Base-by-base conservation (phyloP, 2,329 filamentous ascomycete genomes). In the Proliferodiscus dingleyae region DNA sequence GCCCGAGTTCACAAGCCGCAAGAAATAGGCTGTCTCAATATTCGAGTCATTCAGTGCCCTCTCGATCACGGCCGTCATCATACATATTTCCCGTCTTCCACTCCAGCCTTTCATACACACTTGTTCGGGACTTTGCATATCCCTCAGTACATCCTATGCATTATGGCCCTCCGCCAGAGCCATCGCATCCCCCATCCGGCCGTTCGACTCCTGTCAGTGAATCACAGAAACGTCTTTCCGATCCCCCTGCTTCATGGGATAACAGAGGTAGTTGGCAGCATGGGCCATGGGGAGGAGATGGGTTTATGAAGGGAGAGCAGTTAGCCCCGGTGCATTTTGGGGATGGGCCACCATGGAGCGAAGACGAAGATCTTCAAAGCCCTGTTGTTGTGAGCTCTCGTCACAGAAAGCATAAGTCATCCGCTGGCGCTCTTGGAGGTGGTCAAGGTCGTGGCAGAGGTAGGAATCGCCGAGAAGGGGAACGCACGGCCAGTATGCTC, bases 101-200 rank as follows among this genome's bases (percentile, higher is more conserved):
- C 59, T 93, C 89, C 47, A 95, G 83, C 63, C 78, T 96, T 15
- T 68, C 87, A 5, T 96, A 96, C 66, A 83, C 89, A n/a, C 74
- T 88, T 36, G 90, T 98, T 54, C 85, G 93, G 61, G 93, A 98
- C 73, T 98, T 97, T 69, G 93, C 93, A 56, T 98, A 97, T 64
- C 81, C 88, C 24, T 64, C 78, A 21, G 75, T 77, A 45, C 87
- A 97, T 66, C 89, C 88, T 34, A 75, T 96, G 66, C 93, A 97
- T 71, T 95, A 95, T 73, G 93, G 93, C 1, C 87, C 91, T n/a
- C 83, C 88, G 13, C 84, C 85, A 29, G 85, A 89, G 57, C 74
- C 80, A 21, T 83, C 80, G 41, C 70, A 73, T 43, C 80, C 81
- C n/a, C 74, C 81, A 7, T 94, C 89, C 1, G 85, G 83, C 46